Conservation (phyloP, 177 flowering plant genomes). For the Vitis hybrid region DNA sequence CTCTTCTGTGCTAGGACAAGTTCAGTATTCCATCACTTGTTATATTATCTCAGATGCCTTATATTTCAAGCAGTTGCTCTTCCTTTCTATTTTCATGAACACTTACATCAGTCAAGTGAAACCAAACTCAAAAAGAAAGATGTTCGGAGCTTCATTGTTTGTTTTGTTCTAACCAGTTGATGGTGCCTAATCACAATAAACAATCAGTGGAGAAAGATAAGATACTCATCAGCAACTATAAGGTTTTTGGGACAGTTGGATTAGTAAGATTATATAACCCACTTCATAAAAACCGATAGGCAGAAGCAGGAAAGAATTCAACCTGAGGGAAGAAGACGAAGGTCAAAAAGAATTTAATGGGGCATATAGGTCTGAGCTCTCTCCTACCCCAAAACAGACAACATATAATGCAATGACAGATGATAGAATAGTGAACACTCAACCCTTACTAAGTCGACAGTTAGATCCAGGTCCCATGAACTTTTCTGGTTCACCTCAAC, state of each 20-base stretch:
- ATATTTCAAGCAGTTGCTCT: not conserved
- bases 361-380: not conserved
- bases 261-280: not conserved
- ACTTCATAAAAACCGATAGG: not conserved
- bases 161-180: no score
- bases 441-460: no score
- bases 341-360: not conserved
- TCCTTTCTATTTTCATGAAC: constrained; percentile 4
- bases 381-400: no score
- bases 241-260: not conserved
- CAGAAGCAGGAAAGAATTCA: not conserved
- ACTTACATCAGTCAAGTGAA: not conserved
- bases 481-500: no score
- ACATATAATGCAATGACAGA: no score
- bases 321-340: not conserved
- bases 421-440: no score
- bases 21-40: not conserved
- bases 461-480: no score
- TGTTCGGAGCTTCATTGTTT: not conserved
- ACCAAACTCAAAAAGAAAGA: not conserved
- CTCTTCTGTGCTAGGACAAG: constrained; percentile 3
- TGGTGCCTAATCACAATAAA: no score
- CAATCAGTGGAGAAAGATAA: not conserved
- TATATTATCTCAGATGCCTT: constrained; percentile 3
- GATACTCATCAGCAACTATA: not conserved